Conservation (phyloP, 1,284 basidiomycete genomes). For the Laetiporus sulphureus region DNA sequence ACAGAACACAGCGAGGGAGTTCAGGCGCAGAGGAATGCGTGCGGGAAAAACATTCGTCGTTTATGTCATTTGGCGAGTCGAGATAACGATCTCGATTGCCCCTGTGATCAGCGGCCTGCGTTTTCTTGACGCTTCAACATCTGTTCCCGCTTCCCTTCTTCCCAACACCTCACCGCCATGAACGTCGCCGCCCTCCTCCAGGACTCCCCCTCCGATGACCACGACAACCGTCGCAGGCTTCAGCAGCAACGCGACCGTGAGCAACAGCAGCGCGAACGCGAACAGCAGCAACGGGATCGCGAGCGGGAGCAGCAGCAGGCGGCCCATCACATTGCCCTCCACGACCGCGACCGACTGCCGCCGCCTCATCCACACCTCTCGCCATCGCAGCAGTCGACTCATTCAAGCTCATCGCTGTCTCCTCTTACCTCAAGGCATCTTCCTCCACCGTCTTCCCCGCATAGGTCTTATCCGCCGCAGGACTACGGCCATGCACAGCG, state of each 20-base stretch:
- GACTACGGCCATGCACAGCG: slow-evolving; percentile 13
- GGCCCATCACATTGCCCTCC: slow-evolving; percentile 17
- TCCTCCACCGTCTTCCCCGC: slow-evolving; percentile 18
- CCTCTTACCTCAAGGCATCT: slow-evolving; percentile 14
- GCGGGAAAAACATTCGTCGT: too few relatives aligned
- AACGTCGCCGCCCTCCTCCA: slow-evolving; percentile 67
- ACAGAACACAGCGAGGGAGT: too few relatives aligned
- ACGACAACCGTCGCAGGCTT: slow-evolving; percentile 21
- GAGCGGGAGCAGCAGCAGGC: slow-evolving; percentile 12
- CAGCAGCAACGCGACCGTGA: slow-evolving; percentile 15
- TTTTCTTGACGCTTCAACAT: slow-evolving; percentile 20
- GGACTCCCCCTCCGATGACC: slow-evolving; percentile 57
- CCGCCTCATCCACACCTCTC: slow-evolving; percentile 10
- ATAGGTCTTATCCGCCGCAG: slow-evolving; percentile 12
- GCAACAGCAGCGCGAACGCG: slow-evolving; percentile 14
- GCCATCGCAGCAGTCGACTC: slow-evolving; percentile 12
- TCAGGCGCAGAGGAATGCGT: too few relatives aligned
- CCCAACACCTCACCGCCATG: slow-evolving; percentile 36
- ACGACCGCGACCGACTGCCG: slow-evolving; percentile 15
- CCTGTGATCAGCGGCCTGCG: slow-evolving; percentile 28
- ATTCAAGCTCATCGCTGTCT: slow-evolving; percentile 13
- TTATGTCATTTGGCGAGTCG: slow-evolving; percentile 19
- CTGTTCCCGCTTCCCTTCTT: slow-evolving; percentile 19
- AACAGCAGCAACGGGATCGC: slow-evolving; percentile 14
- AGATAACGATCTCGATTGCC: slow-evolving; percentile 29